A percentile compares a stretch with the other conserved stretches of the same genome.
Conservation (phyloP, 2,329 filamentous ascomycete species). For the Colletotrichum orbiculare region DNA sequence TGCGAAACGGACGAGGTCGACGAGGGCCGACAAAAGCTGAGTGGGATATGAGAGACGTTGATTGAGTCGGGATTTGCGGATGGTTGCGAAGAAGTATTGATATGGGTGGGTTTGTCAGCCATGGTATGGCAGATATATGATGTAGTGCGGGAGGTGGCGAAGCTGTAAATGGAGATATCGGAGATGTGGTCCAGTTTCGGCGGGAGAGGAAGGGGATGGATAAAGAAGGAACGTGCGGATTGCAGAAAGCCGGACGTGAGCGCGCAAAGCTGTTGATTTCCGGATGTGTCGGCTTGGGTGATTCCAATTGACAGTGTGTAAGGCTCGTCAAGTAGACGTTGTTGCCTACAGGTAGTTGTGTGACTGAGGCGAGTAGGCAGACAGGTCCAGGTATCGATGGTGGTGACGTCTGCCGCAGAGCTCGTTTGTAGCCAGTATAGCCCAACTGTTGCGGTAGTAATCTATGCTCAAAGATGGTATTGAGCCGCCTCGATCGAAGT, state of each 20-base stretch:
- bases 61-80: slow-evolving; percentile 46
- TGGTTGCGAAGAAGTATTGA: slow-evolving; percentile 39
- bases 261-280: too few relatives aligned
- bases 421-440: neutral
- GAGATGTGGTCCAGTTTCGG: slow-evolving; percentile 31
- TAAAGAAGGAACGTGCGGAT: slow-evolving; percentile 1
- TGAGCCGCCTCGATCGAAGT: too few relatives aligned
- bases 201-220: slow-evolving; percentile 28
- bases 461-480: too few relatives aligned
- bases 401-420: slow-evolving; percentile 29
- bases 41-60: slow-evolving; percentile 3
- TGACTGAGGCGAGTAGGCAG: neutral
- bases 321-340: too few relatives aligned
- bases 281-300: too few relatives aligned
- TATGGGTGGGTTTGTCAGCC: slow-evolving; percentile 37
- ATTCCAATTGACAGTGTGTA: too few relatives aligned
- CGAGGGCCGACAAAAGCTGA: slow-evolving; percentile 22
- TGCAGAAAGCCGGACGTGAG: neutral
- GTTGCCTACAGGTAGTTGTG: too few relatives aligned
- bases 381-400: slow-evolving; percentile 15
- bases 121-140: slow-evolving; percentile 16
- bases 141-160: slow-evolving; percentile 29
- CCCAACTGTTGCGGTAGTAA: too few relatives aligned
- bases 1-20: slow-evolving; percentile 28
- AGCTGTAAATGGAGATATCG: slow-evolving; percentile 35